Percentiles rank a stretch among this genome's conserved stretches.
Conservation (phyloP, 345 rosid genomes). For the Dipteronia sinensis region DNA sequence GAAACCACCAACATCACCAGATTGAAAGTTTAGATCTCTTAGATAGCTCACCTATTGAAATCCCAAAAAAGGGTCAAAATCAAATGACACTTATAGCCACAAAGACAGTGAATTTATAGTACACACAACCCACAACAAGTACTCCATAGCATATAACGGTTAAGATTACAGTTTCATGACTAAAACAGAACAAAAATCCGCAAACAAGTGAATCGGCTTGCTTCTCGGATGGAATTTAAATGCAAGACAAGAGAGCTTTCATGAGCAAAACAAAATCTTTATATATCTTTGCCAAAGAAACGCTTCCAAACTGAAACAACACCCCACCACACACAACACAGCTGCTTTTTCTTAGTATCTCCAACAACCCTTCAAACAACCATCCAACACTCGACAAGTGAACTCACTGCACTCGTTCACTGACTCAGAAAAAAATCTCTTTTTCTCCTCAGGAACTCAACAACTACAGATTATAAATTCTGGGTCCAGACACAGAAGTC, state of each 20-base stretch:
- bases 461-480: background rate
- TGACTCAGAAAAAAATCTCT: slow-evolving; percentile 11
- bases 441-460: background rate
- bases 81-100: background rate
- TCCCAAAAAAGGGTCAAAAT: background rate
- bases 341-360: background rate
- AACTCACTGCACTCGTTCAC: background rate
- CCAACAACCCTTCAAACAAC: slow-evolving; percentile 32
- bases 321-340: background rate
- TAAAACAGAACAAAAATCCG: background rate
- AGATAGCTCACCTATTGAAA: slow-evolving; percentile 20
- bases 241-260: background rate
- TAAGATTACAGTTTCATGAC: slow-evolving; percentile 5
- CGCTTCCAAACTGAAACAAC: background rate
- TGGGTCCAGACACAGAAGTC: background rate
- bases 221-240: slow-evolving; percentile 1
- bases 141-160: background rate
- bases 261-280: background rate
- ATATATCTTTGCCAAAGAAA: background rate
- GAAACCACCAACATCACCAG: slow-evolving; percentile 11
- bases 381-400: background rate
- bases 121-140: background rate
- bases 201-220: background rate
- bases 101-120: slow-evolving; percentile 2
- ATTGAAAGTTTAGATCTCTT: slow-evolving; percentile 21